Conservation (phyloP, 2,329 filamentous ascomycete genomes). For the Cordyceps javanica region DNA sequence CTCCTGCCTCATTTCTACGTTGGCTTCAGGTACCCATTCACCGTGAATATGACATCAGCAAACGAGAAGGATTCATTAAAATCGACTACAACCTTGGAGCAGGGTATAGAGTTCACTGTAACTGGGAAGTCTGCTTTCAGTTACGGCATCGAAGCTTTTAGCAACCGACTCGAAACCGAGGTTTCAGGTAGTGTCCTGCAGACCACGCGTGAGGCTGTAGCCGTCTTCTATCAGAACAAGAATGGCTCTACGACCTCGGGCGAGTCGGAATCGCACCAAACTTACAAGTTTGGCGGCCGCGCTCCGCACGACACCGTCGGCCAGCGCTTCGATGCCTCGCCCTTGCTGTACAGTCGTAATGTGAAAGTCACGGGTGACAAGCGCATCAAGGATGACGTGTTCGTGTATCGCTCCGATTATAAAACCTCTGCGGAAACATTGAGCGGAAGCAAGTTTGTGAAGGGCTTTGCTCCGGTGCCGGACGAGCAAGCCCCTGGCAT, state of each 20-base stretch:
- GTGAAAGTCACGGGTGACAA: conserved; percentile 27
- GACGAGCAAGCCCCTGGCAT: background rate
- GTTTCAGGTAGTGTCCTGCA: conserved; percentile 26
- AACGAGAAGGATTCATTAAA: conserved; percentile 14
- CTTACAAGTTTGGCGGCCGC: conserved; percentile 45
- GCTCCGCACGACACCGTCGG: conserved; percentile 11
- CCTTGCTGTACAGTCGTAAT: conserved; percentile 50
- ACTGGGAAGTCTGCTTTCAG: conserved; percentile 43
- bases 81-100: conserved; percentile 30
- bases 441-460: background rate
- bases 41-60: background rate
- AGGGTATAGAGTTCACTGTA: conserved; percentile 34
- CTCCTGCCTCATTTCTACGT: background rate
- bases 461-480: background rate
- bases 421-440: background rate
- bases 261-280: conserved; percentile 51
- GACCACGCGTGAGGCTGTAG: conserved; percentile 53
- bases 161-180: conserved; percentile 20
- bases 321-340: conserved; percentile 20
- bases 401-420: background rate
- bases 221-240: conserved; percentile 43
- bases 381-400: background rate
- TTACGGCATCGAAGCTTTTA: conserved; percentile 54
- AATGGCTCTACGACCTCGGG: conserved; percentile 44
- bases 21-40: conserved; percentile 16